Evolutionary conservation across 1,284 basidiomycete species (phyloP), one percentile per base, ranked within the genome.

Genomic region (Schizopora paradoxa): DNA sequence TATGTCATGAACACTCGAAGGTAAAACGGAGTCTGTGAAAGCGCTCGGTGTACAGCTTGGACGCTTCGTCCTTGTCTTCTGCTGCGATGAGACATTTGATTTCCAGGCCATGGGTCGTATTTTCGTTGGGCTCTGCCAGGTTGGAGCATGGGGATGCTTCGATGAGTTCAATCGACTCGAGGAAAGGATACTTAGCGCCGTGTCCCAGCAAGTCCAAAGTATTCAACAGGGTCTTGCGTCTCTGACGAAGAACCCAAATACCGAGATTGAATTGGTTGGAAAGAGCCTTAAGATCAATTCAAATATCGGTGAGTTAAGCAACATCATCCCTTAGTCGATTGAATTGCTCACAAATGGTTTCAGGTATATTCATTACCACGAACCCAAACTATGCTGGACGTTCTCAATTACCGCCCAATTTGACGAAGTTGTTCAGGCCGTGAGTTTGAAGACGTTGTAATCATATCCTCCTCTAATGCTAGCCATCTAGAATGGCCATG

Each of bases 401-500:
- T 56, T 98, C 95, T 7, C 92, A 93, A 55, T 69, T 99, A 7
- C 96, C 96, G 4, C 95, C 96, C 55, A 99, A 99, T 64, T 70
- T 99, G 62, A 99, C 89, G 26, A 91, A 95, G 65, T 73, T 97
- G 18, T 97, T 97, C 78, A 76, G 94, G 58, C 87, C 87, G n/a
- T n/a, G n/a, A n/a, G n/a, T n/a, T n/a, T n/a, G 86, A 89, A 58
- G 58, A 37, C 6, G 29, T 41, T 13, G 44, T 56, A 38, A 61
- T 43, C 31, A 50, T 22, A 33, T 29, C n/a, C 44, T 8, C 43
- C 34, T 51, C 36, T 25, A 55, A 56, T 51, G 94, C 90, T n/a
- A n/a, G n/a, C n/a, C n/a, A n/a, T n/a, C n/a, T n/a, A n/a, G n/a
- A 51, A 97, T 99, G 86, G 94, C 96, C 34, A 99, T 99, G 96